Conservation (phyloP, 164 flowering plant genomes). For the Cinnamomum micranthum region DNA sequence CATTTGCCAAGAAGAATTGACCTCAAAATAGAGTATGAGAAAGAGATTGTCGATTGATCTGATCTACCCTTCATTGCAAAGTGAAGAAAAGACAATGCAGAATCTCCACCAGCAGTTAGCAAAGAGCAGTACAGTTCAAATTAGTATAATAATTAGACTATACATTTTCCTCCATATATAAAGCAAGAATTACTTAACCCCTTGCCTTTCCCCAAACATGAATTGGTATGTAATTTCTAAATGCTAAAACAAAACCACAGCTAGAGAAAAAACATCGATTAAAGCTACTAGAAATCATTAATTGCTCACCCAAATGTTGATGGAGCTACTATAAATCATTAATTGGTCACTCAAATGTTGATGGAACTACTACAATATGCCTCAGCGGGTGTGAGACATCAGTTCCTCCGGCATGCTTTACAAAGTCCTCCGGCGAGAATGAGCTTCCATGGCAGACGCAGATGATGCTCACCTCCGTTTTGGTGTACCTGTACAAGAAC, state of each 20-base stretch:
- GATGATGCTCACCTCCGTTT: conserved; percentile 55
- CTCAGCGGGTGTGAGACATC: conserved; percentile 51
- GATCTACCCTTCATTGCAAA: neutral
- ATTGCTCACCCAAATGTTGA: conserved; percentile 23
- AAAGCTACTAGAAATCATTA: neutral
- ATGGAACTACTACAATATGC: conserved; percentile 53
- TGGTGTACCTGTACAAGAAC: conserved; percentile 58
- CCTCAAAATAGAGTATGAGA: no score
- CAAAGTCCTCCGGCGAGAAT: conserved; percentile 70
- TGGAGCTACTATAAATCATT: neutral
- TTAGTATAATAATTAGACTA: neutral
- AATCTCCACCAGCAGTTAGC: neutral
- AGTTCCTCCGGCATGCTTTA: conserved; percentile 66
- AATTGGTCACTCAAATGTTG: conserved; percentile 21
- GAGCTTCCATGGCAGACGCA: conserved; percentile 79
- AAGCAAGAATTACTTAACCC: no score
- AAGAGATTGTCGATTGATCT: neutral
- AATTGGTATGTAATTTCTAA: neutral
- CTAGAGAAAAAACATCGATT: neutral
- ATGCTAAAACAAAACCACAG: no score
- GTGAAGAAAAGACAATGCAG: no score
- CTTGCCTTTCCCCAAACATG: neutral
- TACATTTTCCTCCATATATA: neutral
- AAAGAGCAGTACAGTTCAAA: neutral
- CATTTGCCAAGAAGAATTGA: neutral